Evolutionary conservation across 1,139 yeast genomes (phyloP), one percentile per base, ranked within the genome.

Genomic region (Blastobotrys arbuscula): DNA sequence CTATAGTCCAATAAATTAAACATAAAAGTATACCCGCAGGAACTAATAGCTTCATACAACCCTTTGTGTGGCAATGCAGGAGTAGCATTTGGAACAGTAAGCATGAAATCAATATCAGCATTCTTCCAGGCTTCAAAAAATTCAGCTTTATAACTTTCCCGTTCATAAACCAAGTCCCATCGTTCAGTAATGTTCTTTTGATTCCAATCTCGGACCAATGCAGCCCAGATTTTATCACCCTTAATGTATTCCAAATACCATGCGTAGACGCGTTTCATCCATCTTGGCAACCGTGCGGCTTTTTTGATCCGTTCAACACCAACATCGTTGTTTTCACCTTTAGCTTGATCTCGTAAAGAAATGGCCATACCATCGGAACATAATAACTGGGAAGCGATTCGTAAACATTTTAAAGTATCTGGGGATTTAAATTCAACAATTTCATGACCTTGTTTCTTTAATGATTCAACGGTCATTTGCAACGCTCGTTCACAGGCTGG

Each of bases 401-500:
- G 58, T 28, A 71, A 63, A 16, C 69, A 68, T 44, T 67, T 60
- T 16, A 75, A 65, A 18, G 73, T 65, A 13, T 71, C 71, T 24
- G 64, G 63, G 16, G 79, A 73, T 20, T 67, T 72, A 78, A 84
- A 82, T 45, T 76, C 78, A 23, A 82, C 76, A 39, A 82, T 72
- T 50, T 76, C 78, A 56, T 78, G 84, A 20, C 88, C 88, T 35
- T 74, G 76, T 12, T 66, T 70, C 54, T 67, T 65, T 47, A 80
- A 65, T 34, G 75, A 73, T 15, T 71, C 72, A 8, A 69, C 73
- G 1, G 79, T 72, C 44, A 65, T 53, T 21, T 73, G 67, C 53
- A 81, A 59, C 13, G 80, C 84, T 48, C 83, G 71, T 9, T 70
- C 57, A 50, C 82, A 77, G 49, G 90, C 90, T 21, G 90, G 92